Evolutionary conservation across 352 stramenopile genomes (phyloP), one percentile per base, ranked within the genome.

Genomic region (Aphanomyces invadans): DNA sequence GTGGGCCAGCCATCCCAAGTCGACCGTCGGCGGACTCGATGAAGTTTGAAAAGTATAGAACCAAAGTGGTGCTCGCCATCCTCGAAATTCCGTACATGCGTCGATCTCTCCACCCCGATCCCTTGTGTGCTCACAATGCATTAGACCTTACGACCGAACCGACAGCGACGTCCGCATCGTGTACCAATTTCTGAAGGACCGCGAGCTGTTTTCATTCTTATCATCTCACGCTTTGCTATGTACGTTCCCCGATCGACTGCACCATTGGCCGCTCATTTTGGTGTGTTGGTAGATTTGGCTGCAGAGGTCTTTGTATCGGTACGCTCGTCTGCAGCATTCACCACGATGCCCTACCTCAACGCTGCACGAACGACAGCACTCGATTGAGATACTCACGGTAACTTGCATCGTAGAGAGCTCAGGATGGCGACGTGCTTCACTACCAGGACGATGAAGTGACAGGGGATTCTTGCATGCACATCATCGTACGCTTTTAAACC

Each of bases 351-450:
- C n/a, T n/a, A n/a, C n/a, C n/a, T n/a, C n/a, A n/a, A n/a, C n/a
- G n/a, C n/a, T n/a, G n/a, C n/a, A n/a, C n/a, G n/a, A n/a, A n/a
- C n/a, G n/a, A n/a, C n/a, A n/a, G n/a, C n/a, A n/a, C n/a, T n/a
- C n/a, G n/a, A n/a, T n/a, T n/a, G 21, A 53, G 38, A 31, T n/a
- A 2, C 3, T 28, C 52, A 61, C 11, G 23, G 49, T 11, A 4
- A 48, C 32, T 48, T 62, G 11, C 9, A 31, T 32, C 66, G 23
- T 25, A 89, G 81, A 73, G 68, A 0, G 56, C 88, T 12, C 70
- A 67, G n/a, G 81, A 90, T 62, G 81, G 81, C 15, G 81, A 88
- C 31, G 77, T 88, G 9, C 71, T 90, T 3, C 87, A 76, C 64
- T 87, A 90, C 53, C 78, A 86, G 70, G 77, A 39, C 45, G 57